phyloP scores from a whole-genome alignment of 257 asterid species.

The Avicennia marina region DNA sequence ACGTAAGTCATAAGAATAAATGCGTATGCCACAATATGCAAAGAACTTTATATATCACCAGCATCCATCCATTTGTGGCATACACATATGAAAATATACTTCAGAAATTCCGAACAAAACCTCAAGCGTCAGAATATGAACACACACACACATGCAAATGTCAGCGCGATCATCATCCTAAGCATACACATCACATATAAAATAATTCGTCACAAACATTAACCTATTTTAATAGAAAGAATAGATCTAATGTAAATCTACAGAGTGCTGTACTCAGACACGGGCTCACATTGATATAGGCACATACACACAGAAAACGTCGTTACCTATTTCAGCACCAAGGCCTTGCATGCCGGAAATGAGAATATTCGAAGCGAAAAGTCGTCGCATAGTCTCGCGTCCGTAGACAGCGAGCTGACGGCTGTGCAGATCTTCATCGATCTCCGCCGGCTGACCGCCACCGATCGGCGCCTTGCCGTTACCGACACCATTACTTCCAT shows the following conservation, averaged over 20 bases:
- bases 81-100: too few relatives aligned
- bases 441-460: constrained; percentile 67
- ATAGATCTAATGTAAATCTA: not conserved
- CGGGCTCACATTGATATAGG: too few relatives aligned
- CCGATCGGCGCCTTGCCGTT: constrained; percentile 70
- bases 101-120: too few relatives aligned
- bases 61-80: too few relatives aligned
- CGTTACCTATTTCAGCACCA: constrained; percentile 10
- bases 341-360: constrained; percentile 14
- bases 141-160: too few relatives aligned
- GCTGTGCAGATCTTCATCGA: constrained; percentile 98
- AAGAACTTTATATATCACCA: too few relatives aligned
- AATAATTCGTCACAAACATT: not conserved
- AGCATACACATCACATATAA: not conserved
- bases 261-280: not conserved
- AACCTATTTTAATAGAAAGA: not conserved
- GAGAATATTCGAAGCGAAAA: constrained; percentile 13
- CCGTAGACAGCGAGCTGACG: constrained; percentile 15
- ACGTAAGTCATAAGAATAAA: too few relatives aligned
- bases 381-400: constrained; percentile 10
- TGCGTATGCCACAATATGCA: too few relatives aligned
- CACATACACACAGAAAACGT: not conserved
- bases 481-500: constrained; percentile 30
- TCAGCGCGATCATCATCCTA: too few relatives aligned
- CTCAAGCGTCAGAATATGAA: too few relatives aligned